phyloP scores from a whole-genome alignment of 2,329 filamentous ascomycete species.

The Ophiostoma sp. region DNA sequence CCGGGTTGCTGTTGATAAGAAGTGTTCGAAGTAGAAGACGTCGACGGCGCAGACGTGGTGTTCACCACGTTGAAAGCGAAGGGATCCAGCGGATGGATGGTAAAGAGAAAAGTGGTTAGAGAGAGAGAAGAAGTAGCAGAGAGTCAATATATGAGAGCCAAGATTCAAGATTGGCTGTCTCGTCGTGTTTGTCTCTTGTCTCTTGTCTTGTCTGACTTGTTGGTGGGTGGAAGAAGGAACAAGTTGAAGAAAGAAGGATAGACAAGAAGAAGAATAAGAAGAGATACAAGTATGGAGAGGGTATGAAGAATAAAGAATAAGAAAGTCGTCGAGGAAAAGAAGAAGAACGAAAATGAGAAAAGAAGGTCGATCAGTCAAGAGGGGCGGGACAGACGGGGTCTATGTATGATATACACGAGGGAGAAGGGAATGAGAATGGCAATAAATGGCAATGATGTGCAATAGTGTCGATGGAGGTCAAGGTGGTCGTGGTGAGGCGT shows the following conservation, averaged over 20 bases:
- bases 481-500: neutral
- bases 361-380: constrained; percentile 5
- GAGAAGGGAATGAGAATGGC: neutral
- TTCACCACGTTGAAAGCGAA: neutral
- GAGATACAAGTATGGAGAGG: neutral
- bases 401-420: constrained; percentile 6
- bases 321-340: neutral
- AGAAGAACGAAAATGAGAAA: neutral
- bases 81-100: constrained; percentile 14
- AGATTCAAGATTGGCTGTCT: neutral
- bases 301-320: neutral
- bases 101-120: neutral
- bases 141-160: neutral
- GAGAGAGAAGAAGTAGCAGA: neutral
- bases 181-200: neutral
- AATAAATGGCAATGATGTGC: neutral
- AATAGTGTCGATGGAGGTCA: neutral
- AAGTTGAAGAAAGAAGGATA: neutral
- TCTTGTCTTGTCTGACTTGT: neutral
- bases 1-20: neutral
- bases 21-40: neutral
- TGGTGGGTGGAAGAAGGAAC: neutral
- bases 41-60: neutral
- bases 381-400: neutral
- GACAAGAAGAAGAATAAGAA: neutral